Base-by-base conservation (phyloP, 1,139 yeast genomes). In the Pneumocystis murina region DNA sequence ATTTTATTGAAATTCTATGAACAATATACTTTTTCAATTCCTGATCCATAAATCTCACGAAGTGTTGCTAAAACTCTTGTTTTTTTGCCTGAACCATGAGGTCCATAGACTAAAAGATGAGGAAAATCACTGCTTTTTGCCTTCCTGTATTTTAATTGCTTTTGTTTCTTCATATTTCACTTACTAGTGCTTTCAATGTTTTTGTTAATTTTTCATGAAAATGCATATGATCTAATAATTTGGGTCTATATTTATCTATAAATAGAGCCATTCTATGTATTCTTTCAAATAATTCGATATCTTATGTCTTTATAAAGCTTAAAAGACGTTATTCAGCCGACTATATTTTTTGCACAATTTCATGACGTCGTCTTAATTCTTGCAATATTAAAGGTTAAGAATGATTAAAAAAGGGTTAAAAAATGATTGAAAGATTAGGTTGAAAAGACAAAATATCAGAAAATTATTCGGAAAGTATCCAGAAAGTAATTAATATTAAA, bases 21-120 rank as follows among this genome's bases (percentile, higher is more conserved):
- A 30, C 55, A 60, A 36, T 65, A 33, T n/a, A 72, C 75, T 67
- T 85, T 82, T 68, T 87, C 92, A 30, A 87, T 90, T 64, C 85
- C 87, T 3, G 85, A 75, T 0, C 97, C 97, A 72, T 85, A 92
- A 63, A 92, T 79, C 70, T 88, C 91, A 65, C 84, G 80, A 64
- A 92, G 76, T 2, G 95, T 80, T 10, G 95, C 84, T 75, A 90
- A 82, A 20, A 91, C 88, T 69, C 98, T 81, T 2, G 98, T 94
- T 77, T 92, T 94, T 74, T 92, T 92, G 66, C 99, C 99, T 20
- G 96, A 87, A 5, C 99, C 99, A 61, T 91, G 84, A 1, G 98
- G 97, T 0, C 99, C 99, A 73, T 91, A 91, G 12, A 92, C 82
- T 57, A 92, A 77, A 63, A 92, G 75, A 77, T 92, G 98, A 2